Base-by-base conservation (phyloP, 2,329 filamentous ascomycete genomes). In the Cytospora piceae region DNA sequence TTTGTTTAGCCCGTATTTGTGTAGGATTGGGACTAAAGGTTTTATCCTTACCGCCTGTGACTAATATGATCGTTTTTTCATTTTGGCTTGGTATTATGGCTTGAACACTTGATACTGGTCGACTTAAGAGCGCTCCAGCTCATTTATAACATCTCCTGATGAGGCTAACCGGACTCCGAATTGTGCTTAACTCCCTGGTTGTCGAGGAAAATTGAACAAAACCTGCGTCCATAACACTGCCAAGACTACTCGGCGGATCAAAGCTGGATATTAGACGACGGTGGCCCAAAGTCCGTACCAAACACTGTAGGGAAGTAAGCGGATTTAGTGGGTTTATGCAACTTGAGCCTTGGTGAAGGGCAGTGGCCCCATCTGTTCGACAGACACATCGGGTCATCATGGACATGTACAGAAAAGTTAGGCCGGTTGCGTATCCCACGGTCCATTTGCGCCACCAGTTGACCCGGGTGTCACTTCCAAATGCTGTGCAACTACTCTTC, bases 21-120 rank as follows among this genome's bases (percentile, higher is more conserved):
- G 11, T 46, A 8, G 9, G 9, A 24, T 24, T 5, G 27, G 27
- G 14, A 15, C 22, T 29, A 17, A 29, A 9, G 2, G 27, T n/a
- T 22, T 20, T n/a, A 1, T 42, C 2, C 58, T 15, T 52, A 61
- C 58, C 58, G 31, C 58, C 58, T 20, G 58, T 61, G 31, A 61
- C 52, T 17, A 61, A 20, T n/a, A 52, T 24, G n/a, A 61, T 53
- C 20, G 58, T 49, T 27, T 29, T 34, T 24, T 34, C 58, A 61
- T 61, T 22, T 20, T 53, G 53, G 20, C 32, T 29, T 17, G 7
- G 1, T 37, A 5, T 42, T 12, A 5, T 42, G 4, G 11, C 4
- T 20, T 42, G 39, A 42, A 6, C 20, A 6, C 4, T 5, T 5
- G 8, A 42, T 42, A n/a, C 11, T 11, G 39, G 4, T 20, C 39